A percentile compares a stretch with the other conserved stretches of the same genome.
These are phyloP conservation scores for Fraxinus sp. DNA, from an alignment of 305 asterid species.

Conservation along the genomic window DNA sequence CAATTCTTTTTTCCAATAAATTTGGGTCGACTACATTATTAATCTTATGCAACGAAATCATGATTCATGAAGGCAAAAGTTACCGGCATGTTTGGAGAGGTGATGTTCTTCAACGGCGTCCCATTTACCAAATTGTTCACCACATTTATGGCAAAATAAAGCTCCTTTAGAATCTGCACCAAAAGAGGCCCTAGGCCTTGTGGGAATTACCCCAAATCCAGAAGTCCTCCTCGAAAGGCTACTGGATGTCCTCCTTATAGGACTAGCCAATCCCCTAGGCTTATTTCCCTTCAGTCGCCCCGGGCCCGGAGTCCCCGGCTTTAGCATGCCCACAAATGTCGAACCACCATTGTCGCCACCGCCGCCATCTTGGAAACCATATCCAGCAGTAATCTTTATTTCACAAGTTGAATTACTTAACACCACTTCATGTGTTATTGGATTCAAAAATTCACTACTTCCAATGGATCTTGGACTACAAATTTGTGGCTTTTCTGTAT, in stretches of 20 bases:
- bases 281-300: slow-evolving; percentile 30
- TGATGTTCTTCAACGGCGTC: slow-evolving; percentile 84
- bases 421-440: slow-evolving; percentile 79
- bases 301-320: slow-evolving; percentile 85
- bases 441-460: slow-evolving; percentile 81
- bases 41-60: neutral
- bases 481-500: slow-evolving; percentile 59
- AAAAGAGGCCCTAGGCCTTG: slow-evolving; percentile 49
- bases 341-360: slow-evolving; percentile 28
- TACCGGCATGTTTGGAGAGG: slow-evolving; percentile 87
- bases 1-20: neutral
- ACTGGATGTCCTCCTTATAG: slow-evolving; percentile 59
- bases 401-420: slow-evolving; percentile 67
- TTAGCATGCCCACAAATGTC: slow-evolving; percentile 48
- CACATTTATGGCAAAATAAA: slow-evolving; percentile 69
- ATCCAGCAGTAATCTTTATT: slow-evolving; percentile 53
- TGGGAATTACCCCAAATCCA: slow-evolving; percentile 44
- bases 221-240: slow-evolving; percentile 53
- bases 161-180: slow-evolving; percentile 50
- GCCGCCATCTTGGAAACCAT: slow-evolving; percentile 35
- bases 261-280: slow-evolving; percentile 43
- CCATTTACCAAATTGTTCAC: slow-evolving; percentile 63
- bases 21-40: neutral
- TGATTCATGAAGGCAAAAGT: neutral
- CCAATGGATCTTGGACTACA: slow-evolving; percentile 92